Conservation (phyloP, 805 yeast genomes). For the Schwanniomyces yamadae region DNA sequence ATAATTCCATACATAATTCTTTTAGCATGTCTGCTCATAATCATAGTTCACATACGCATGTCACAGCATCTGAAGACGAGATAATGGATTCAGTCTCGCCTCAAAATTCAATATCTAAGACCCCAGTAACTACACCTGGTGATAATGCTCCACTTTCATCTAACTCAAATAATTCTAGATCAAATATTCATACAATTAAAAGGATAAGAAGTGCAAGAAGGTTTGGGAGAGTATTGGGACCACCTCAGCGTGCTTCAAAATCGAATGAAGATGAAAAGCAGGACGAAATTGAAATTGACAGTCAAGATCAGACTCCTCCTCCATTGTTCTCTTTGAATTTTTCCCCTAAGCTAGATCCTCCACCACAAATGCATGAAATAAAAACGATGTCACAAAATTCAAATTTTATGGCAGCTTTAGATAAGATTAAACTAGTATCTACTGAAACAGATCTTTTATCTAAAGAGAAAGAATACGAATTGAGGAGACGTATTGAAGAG, state of each 20-base stretch:
- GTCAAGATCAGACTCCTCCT: slow-evolving; percentile 4
- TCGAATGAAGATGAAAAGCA: slow-evolving; percentile 4
- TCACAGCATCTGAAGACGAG: slow-evolving; percentile 13
- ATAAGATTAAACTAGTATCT: slow-evolving; percentile 10
- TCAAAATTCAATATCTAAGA: slow-evolving; percentile 11
- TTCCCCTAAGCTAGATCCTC: slow-evolving; percentile 4
- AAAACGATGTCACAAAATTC: slow-evolving; percentile 9
- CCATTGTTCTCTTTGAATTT: slow-evolving; percentile 5
- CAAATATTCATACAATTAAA: slow-evolving; percentile 18
- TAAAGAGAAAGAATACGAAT: slow-evolving; percentile 20
- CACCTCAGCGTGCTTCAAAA: slow-evolving; percentile 47
- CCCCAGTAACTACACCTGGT: slow-evolving; percentile 14
- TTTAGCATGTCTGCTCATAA: slow-evolving; percentile 12
- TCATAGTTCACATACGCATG: slow-evolving; percentile 10
- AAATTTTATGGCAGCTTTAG: slow-evolving; percentile 16
- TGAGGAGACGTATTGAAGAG: slow-evolving; percentile 25
- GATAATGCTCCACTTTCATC: slow-evolving; percentile 6
- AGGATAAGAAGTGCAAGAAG: slow-evolving; percentile 36
- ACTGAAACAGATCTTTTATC: slow-evolving; percentile 10
- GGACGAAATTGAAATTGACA: not conserved
- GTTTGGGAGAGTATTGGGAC: slow-evolving; percentile 43
- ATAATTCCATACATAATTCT: slow-evolving; percentile 11
- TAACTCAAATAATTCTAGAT: slow-evolving; percentile 6
- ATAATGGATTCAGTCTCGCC: slow-evolving; percentile 13
- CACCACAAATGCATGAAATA: slow-evolving; percentile 1